These are phyloP conservation scores for Citrullus amarus DNA, from an alignment of 306 rosid species.

Conservation along the genomic window DNA sequence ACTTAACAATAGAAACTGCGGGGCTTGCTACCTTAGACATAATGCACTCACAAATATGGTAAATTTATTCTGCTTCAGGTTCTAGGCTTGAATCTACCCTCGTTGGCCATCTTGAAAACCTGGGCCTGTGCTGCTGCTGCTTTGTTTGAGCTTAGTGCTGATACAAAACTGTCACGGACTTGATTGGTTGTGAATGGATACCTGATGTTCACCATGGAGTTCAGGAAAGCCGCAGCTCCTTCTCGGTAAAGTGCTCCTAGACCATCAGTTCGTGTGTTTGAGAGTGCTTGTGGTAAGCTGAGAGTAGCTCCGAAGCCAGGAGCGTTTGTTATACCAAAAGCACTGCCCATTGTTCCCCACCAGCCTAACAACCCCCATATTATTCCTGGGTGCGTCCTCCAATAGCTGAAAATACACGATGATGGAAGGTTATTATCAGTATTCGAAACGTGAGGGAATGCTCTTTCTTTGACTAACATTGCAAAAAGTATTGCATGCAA, in stretches of 20 bases:
- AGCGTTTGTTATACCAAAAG: slow-evolving; percentile 45
- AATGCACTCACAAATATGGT: background rate
- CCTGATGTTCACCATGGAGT: slow-evolving; percentile 14
- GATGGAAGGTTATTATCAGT: background rate
- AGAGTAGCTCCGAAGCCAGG: slow-evolving; percentile 46
- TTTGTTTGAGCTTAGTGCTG: slow-evolving; percentile 12
- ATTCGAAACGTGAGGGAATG: background rate
- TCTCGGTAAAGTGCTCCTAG: slow-evolving; percentile 12
- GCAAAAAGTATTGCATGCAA: background rate
- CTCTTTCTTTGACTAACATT: background rate
- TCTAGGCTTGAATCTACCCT: slow-evolving; percentile 14
- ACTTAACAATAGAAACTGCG: background rate
- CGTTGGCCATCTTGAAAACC: slow-evolving; percentile 14
- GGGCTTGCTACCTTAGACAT: background rate
- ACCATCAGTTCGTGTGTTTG: slow-evolving; percentile 15
- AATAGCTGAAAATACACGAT: slow-evolving; percentile 40
- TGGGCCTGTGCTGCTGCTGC: slow-evolving; percentile 14
- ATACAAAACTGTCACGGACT: slow-evolving; percentile 8
- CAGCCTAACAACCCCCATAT: slow-evolving; percentile 84
- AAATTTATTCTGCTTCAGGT: slow-evolving; percentile 2
- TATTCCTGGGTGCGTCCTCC: slow-evolving; percentile 69
- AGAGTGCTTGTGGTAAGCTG: slow-evolving; percentile 29
- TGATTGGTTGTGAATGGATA: slow-evolving; percentile 9
- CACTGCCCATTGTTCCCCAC: slow-evolving; percentile 78
- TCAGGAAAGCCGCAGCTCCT: slow-evolving; percentile 13